Base-by-base conservation (phyloP, 2,329 filamentous ascomycete genomes). In the Elsinoe necatrix region DNA sequence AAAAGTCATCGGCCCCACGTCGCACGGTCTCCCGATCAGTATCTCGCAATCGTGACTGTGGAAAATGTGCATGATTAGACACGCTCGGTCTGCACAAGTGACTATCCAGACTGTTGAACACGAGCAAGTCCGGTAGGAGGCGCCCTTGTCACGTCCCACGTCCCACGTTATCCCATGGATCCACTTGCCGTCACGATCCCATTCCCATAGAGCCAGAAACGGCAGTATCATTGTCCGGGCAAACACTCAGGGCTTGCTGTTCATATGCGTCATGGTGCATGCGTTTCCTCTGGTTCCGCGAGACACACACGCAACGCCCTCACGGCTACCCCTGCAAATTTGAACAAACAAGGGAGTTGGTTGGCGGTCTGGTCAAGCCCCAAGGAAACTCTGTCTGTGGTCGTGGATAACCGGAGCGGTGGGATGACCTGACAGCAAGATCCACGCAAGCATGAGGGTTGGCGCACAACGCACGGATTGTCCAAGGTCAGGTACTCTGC, bases 261-360 rank as follows among this genome's bases (percentile, higher is more conserved):
- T 29, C 48, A 23, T 35, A 31, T 52, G 48, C 48, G 48, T 52
- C 48, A 52, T 52, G 48, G 31, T 39, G 39, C 48, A 52, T 35
- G 27, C 34, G 34, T 39, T 48, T 35, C 48, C 48, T 52, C 31
- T 52, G 48, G 25, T 14, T 50, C 48, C 48, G 48, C 16, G 48
- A 52, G 29, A 52, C 48, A 52, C 31, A 52, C 48, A 52, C 31
- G 48, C 48, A 52, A 52, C 48, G 48, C 48, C 48, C 31, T 52
- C 48, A 52, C 48, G 48, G 48, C 48, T 52, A 52, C 48, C 48
- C 48, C 48, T 52, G 48, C 48, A 25, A 52, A 52, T 52, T 52
- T 52, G 16, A 29, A 29, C 48, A 52, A 39, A 52, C 37, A 18
- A 31, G 48, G 48, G 12, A 8, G n/a, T 12, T 34, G 34, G 48